Conservation (phyloP, 2,329 filamentous ascomycete species). For the Cytospora paraplurivora region DNA sequence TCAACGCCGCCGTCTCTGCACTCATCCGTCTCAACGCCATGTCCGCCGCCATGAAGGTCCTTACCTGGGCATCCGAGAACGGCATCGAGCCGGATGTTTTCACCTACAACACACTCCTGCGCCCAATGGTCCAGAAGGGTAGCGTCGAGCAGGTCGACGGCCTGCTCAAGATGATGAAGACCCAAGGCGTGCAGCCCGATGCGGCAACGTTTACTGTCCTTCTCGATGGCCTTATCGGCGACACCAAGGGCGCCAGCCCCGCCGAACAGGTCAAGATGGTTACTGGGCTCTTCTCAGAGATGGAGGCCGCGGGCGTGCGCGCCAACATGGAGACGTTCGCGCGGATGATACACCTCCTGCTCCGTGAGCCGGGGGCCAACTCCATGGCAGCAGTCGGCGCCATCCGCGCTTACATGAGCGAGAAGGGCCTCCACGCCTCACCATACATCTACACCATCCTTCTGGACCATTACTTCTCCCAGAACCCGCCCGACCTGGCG, state of each 20-base stretch:
- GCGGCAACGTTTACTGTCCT: conserved; percentile 74
- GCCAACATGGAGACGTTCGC: conserved; percentile 67
- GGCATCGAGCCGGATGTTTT: conserved; percentile 58
- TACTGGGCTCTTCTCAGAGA: conserved; percentile 56
- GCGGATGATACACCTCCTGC: conserved; percentile 68
- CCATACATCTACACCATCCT: conserved; percentile 76
- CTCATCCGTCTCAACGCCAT: conserved; percentile 55
- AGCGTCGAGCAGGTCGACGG: conserved; percentile 50
- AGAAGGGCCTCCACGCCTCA: conserved; percentile 54
- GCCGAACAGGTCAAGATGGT: conserved; percentile 56
- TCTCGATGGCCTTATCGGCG: conserved; percentile 58
- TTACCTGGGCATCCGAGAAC: conserved; percentile 60
- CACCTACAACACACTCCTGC: conserved; percentile 72
- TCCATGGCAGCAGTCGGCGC: conserved; percentile 51
- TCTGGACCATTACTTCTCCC: conserved; percentile 65
- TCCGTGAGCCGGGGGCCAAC: conserved; percentile 41
- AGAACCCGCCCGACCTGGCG: conserved; percentile 58
- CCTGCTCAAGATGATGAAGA: conserved; percentile 62
- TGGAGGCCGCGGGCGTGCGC: conserved; percentile 58
- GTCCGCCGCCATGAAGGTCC: conserved; percentile 53
- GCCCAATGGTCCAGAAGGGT: conserved; percentile 55
- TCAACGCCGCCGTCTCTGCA: conserved; percentile 72
- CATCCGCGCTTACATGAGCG: conserved; percentile 65
- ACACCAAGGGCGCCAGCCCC: conserved; percentile 43
- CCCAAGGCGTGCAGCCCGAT: conserved; percentile 58